Base-by-base conservation (phyloP, 345 rosid species). In the Populus tremula region DNA sequence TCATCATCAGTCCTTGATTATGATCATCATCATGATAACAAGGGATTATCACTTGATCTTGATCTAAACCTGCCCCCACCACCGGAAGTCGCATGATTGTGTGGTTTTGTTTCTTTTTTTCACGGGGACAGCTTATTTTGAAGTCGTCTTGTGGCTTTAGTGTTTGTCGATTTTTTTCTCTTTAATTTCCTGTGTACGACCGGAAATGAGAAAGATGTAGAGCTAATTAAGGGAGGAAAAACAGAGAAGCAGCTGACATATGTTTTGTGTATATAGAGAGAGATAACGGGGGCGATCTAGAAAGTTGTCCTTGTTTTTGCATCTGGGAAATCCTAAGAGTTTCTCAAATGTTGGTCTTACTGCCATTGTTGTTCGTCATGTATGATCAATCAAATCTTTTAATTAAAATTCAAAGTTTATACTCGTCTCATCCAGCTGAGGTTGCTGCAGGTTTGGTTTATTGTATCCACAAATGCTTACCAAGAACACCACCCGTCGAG, bases 21-120 rank as follows among this genome's bases (percentile, higher is more conserved):
- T 31, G 89, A 86, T 41, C 86, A 78, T 16, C 73, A 75, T 5
- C 49, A 27, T 21, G 63, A 76, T 41, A 67, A 31, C 14, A 73
- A 73, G 35, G 69, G 68, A n/a, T 8, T 67, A 21, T 73, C 77
- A 1, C 87, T 88, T n/a, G 85, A 83, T 72, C 83, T 93, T 47
- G 94, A 93, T 85, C 96, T 94, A 11, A 92, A 92, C 82, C 84
- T 82, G 62, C 83, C 88, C 35, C 94, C 91, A 27, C 88, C 97
- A 2, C 78, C 88, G 1, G 92, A 91, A 82, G 86, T 85, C 4
- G 91, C 86, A 7, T 92, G 87, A 90, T 72, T 18, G 82, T 74
- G 77, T 38, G 20, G 47, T 71, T 66, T 74, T 41, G 10, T 41
- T 41, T 9, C 1, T 8, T 0, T 12, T 41, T 75, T 71, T 67